Conservation (phyloP, 208 protist species). For the Vickermania spadyakhi region DNA sequence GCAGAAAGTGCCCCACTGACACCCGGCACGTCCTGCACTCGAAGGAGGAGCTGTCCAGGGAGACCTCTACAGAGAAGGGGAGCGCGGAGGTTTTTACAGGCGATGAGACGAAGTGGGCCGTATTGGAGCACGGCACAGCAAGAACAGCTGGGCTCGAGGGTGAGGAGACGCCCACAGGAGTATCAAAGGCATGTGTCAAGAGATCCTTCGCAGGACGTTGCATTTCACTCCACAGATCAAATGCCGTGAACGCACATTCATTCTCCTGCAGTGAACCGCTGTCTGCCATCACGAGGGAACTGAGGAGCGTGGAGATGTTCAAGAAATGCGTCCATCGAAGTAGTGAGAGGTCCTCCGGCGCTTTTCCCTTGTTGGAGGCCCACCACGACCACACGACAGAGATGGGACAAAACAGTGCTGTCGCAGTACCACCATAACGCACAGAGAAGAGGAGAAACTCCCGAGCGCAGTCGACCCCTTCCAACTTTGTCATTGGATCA, state of each 20-base stretch:
- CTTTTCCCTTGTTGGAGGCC: background rate
- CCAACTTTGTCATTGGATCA: slow-evolving; percentile 26
- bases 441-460: slow-evolving; percentile 42
- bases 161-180: background rate
- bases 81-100: background rate
- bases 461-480: slow-evolving; percentile 28
- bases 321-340: background rate
- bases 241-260: no score
- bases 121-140: background rate
- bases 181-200: no score
- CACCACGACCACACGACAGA: slow-evolving; percentile 25
- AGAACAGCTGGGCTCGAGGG: background rate
- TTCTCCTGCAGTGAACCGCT: background rate
- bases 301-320: background rate
- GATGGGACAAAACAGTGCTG: slow-evolving; percentile 29
- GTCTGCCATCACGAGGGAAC: background rate
- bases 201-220: no score
- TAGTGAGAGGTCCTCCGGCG: background rate
- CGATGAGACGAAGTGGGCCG: no score
- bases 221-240: no score
- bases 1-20: slow-evolving; percentile 18
- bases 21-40: slow-evolving; percentile 12
- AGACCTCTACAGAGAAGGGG: background rate
- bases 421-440: slow-evolving; percentile 20
- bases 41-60: slow-evolving; percentile 9